Evolutionary conservation across 2,329 filamentous ascomycete species (phyloP).

Genomic region (Colletotrichum australisinense): DNA sequence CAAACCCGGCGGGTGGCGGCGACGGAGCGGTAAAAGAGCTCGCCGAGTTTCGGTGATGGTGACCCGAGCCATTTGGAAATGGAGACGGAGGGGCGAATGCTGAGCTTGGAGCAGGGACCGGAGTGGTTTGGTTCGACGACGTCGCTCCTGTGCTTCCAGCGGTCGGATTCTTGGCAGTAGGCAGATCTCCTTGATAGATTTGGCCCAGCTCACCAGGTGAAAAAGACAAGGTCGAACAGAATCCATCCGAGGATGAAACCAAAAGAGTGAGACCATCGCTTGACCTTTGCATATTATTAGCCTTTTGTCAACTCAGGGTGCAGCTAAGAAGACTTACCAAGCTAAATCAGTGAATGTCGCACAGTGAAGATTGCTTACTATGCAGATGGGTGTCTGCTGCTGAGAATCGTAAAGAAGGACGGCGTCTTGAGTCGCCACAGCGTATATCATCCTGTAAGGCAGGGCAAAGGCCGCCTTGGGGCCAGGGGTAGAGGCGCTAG

Average conservation of each 20-base stretch:
- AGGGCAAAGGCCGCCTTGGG: constrained; percentile 82
- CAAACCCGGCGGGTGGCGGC: constrained; percentile 67
- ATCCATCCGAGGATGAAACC: constrained; percentile 98
- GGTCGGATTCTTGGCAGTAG: constrained; percentile 58
- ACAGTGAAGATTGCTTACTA: constrained; percentile 97
- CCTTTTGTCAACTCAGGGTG: not conserved
- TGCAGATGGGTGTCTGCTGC: constrained; percentile 90
- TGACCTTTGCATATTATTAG: constrained; percentile 49
- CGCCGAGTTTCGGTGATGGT: constrained; percentile 68
- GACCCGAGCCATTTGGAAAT: constrained; percentile 58
- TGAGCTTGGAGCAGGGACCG: constrained; percentile 77
- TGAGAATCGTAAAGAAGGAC: constrained; percentile 97
- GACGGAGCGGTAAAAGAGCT: constrained; percentile 70
- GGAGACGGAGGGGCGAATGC: constrained; percentile 72
- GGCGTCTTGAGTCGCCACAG: constrained; percentile 95
- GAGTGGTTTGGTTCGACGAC: constrained; percentile 71
- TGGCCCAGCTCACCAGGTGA: constrained; percentile 85
- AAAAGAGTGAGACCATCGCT: constrained; percentile 71
- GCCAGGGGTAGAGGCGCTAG: constrained; percentile 63
- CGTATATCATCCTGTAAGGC: constrained; percentile 94
- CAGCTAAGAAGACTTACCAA: constrained; percentile 73
- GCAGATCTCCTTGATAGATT: constrained; percentile 77
- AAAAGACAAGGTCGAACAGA: constrained; percentile 94
- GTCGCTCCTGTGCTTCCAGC: constrained; percentile 42
- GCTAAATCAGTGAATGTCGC: constrained; percentile 96